Evolutionary conservation across 805 yeast genomes (phyloP).

Genomic region (Candida nemodendra): DNA sequence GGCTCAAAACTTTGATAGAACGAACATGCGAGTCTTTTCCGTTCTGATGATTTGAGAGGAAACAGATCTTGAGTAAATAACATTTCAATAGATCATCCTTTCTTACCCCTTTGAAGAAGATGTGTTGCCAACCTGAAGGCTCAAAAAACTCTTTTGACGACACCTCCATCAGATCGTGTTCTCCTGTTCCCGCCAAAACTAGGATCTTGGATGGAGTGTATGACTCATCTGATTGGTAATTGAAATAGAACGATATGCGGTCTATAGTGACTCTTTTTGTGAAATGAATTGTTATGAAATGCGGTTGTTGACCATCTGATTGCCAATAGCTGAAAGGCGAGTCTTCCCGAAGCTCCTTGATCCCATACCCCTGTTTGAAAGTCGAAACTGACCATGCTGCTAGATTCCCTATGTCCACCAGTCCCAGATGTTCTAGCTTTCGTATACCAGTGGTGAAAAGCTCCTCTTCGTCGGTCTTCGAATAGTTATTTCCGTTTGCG

Average conservation of each 20-base stretch:
- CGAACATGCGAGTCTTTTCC: slow-evolving; percentile 95
- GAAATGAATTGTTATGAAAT: slow-evolving; percentile 73
- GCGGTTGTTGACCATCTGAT: slow-evolving; percentile 91
- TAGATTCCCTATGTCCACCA: slow-evolving; percentile 72
- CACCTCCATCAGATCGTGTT: slow-evolving; percentile 73
- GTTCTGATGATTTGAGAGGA: slow-evolving; percentile 81
- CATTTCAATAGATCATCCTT: slow-evolving; percentile 61
- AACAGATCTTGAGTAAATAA: slow-evolving; percentile 58
- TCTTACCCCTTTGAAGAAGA: slow-evolving; percentile 55
- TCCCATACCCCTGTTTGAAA: slow-evolving; percentile 66
- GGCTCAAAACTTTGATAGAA: slow-evolving; percentile 61
- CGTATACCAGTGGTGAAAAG: slow-evolving; percentile 41
- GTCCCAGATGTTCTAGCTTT: slow-evolving; percentile 54
- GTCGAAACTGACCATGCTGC: slow-evolving; percentile 88
- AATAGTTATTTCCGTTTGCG: slow-evolving; percentile 7
- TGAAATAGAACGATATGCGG: slow-evolving; percentile 67
- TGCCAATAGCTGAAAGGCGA: slow-evolving; percentile 84
- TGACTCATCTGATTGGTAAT: slow-evolving; percentile 76
- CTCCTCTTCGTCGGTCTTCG: slow-evolving; percentile 20
- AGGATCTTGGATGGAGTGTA: slow-evolving; percentile 79
- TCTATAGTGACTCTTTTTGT: slow-evolving; percentile 71
- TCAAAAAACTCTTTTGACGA: slow-evolving; percentile 54
- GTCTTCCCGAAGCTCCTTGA: slow-evolving; percentile 70
- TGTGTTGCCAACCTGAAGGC: slow-evolving; percentile 78
- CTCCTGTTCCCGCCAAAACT: slow-evolving; percentile 73